phyloP scores from a whole-genome alignment of 2,329 filamentous ascomycete genomes.

The Coniella vitis region DNA sequence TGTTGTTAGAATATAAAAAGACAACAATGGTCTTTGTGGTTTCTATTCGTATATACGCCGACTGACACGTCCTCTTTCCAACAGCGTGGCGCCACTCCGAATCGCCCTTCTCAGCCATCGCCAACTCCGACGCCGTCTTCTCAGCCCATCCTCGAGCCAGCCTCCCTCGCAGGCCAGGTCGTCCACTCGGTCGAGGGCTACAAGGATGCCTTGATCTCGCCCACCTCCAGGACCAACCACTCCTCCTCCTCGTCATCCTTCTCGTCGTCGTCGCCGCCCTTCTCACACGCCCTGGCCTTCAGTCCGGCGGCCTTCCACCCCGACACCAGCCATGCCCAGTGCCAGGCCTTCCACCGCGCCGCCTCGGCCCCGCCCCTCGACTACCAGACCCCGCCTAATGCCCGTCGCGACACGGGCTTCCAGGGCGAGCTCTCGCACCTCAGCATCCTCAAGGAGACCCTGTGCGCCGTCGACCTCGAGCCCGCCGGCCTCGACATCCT shows the following conservation, averaged over 20 bases:
- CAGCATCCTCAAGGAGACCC: constrained; percentile 26
- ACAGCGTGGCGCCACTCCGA: constrained; percentile 18
- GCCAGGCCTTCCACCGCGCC: constrained; percentile 21
- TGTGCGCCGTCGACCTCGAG: constrained; percentile 22
- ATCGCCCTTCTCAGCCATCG: constrained; percentile 8
- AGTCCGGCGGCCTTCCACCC: constrained; percentile 3
- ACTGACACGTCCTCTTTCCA: too few species aligned
- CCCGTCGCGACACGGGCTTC: constrained; percentile 23
- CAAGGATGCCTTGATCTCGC: constrained; percentile 1
- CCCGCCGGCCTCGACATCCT: constrained; percentile 21
- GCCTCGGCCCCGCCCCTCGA: constrained; percentile 26
- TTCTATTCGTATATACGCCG: too few species aligned
- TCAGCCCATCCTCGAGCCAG: constrained; percentile 14
- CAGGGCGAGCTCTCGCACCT: constrained; percentile 26
- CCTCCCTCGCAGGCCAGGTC: constrained; percentile 3
- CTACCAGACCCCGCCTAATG: constrained; percentile 16
- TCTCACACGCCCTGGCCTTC: not conserved
- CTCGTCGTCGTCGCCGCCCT: not conserved
- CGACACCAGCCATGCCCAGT: constrained; percentile 15
- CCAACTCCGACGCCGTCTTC: constrained; percentile 20
- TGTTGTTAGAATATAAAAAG: too few species aligned
- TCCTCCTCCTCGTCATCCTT: too few species aligned
- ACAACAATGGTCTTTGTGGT: too few species aligned
- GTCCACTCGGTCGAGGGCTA: constrained; percentile 20
- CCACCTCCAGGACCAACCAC: not conserved